Evolutionary conservation across 768 basidiomycete genomes (phyloP).

Genomic region (Termitomyces sp.): DNA sequence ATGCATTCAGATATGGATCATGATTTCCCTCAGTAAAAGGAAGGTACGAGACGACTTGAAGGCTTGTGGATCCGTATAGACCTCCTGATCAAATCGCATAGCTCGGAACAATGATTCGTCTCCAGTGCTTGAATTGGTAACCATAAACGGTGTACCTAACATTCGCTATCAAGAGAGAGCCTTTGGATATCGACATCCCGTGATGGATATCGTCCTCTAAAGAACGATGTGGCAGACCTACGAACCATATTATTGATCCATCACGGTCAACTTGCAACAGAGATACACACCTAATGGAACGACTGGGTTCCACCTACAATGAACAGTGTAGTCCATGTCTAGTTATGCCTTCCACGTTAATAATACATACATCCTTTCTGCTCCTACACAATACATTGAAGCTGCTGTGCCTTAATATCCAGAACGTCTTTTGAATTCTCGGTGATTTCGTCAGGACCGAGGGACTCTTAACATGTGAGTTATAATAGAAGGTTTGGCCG

Average conservation of each 20-base stretch:
- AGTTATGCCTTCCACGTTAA: neutral
- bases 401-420: slow-evolving; percentile 10
- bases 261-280: neutral
- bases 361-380: no score
- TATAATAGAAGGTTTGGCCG: slow-evolving; percentile 18
- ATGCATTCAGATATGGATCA: neutral
- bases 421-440: neutral
- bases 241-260: neutral
- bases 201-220: neutral
- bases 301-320: neutral
- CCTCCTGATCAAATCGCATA: neutral
- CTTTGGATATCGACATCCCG: neutral
- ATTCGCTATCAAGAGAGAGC: neutral
- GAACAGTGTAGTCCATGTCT: neutral
- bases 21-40: neutral
- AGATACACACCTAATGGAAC: neutral
- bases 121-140: no score
- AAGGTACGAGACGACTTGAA: neutral
- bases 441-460: slow-evolving; percentile 2
- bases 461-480: slow-evolving; percentile 11
- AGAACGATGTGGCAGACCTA: neutral
- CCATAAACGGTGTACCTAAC: neutral
- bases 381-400: neutral
- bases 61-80: neutral
- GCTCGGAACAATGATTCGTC: no score